phyloP scores from a whole-genome alignment of 1,284 basidiomycete species.

The Ustilago sp. region DNA sequence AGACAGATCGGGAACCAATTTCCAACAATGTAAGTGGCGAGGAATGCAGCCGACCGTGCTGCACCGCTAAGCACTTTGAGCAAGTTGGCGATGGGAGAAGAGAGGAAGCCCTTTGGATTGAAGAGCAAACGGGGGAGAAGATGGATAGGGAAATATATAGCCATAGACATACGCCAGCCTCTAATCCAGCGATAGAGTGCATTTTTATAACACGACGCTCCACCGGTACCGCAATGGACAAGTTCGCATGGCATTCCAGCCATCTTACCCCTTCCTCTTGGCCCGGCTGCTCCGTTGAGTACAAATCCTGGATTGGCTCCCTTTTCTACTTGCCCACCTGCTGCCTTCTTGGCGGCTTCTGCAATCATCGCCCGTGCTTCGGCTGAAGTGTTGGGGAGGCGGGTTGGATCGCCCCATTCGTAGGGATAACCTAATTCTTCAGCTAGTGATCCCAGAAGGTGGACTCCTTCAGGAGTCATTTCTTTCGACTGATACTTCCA shows the following conservation, averaged over 20 bases:
- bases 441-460: constrained; percentile 49
- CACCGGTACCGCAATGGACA: constrained; percentile 68
- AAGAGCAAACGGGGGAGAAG: constrained; percentile 69
- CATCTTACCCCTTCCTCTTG: constrained; percentile 59
- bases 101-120: constrained; percentile 49
- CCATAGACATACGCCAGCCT: constrained; percentile 67
- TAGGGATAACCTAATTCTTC: constrained; percentile 61
- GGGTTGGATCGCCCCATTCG: constrained; percentile 58
- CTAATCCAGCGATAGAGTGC: constrained; percentile 65
- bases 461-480: constrained; percentile 40
- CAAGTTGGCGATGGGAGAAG: constrained; percentile 51
- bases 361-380: constrained; percentile 34
- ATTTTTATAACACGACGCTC: constrained; percentile 67
- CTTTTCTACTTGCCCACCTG: constrained; percentile 1
- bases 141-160: constrained; percentile 71
- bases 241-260: constrained; percentile 69
- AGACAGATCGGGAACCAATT: constrained; percentile 68
- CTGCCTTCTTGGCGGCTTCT: constrained; percentile 17
- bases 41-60: constrained; percentile 68
- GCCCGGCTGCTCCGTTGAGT: constrained; percentile 53
- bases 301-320: constrained; percentile 37
- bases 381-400: constrained; percentile 38
- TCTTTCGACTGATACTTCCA: constrained; percentile 64
- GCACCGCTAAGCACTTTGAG: constrained; percentile 64
- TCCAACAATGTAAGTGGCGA: constrained; percentile 69